These are phyloP conservation scores for Trichomonas vaginalis DNA, from an alignment of 208 protist genomes.

Conservation along the genomic window DNA sequence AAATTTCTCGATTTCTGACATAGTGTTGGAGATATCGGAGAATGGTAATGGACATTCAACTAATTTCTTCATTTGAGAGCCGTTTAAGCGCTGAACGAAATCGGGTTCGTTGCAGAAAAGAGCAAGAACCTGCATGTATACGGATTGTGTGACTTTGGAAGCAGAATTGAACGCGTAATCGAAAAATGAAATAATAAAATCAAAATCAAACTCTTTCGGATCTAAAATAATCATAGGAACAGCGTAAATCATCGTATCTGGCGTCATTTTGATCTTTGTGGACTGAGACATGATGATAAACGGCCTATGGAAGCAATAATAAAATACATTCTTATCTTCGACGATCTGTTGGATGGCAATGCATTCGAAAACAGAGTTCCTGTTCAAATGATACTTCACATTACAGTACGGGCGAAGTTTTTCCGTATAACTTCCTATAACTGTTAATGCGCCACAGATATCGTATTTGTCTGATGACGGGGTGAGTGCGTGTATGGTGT, in stretches of 20 bases:
- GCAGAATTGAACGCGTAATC: not conserved
- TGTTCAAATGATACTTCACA: not conserved
- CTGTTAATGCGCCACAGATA: not conserved
- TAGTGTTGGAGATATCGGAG: not conserved
- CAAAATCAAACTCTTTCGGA: not conserved
- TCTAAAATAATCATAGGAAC: not conserved
- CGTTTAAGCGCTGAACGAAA: not conserved
- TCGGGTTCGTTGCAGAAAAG: not conserved
- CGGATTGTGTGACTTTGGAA: not conserved
- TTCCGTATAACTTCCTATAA: not conserved
- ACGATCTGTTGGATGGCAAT: not conserved
- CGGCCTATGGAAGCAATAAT: not conserved
- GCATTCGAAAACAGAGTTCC: not conserved
- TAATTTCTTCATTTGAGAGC: not conserved
- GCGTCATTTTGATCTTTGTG: not conserved
- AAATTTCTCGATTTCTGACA: not conserved
- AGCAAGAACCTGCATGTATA: not conserved
- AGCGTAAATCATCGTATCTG: not conserved
- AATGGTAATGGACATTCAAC: not conserved
- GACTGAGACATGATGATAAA: not conserved
- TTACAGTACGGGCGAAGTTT: not conserved
- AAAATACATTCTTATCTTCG: not conserved
- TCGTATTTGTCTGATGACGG: not conserved
- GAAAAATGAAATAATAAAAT: slow-evolving; percentile 8
- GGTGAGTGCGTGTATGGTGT: not conserved